A percentile compares a stretch with the other conserved stretches of the same genome.
These are phyloP conservation scores for Kodamaea plutei DNA, from an alignment of 1,139 yeast genomes.

Conservation along the genomic window DNA sequence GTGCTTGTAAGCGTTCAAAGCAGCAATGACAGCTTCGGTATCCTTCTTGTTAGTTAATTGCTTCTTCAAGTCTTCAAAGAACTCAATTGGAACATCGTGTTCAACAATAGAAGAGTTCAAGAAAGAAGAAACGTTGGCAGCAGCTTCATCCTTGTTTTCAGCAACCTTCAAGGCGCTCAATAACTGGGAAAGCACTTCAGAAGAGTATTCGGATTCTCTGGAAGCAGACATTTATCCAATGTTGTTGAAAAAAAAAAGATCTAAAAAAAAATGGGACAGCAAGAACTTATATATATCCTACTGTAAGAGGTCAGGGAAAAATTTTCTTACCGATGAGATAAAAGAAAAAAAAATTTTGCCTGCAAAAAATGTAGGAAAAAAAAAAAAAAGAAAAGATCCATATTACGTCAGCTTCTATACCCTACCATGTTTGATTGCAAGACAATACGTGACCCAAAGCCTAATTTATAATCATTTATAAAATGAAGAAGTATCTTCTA, in stretches of 20 bases:
- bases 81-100: conserved; percentile 94
- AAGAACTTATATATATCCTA: conserved; percentile 5
- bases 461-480: too few species aligned
- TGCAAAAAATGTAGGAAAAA: neutral
- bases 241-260: conserved; percentile 18
- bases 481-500: too few species aligned
- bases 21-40: conserved; percentile 59
- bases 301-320: conserved; percentile 1
- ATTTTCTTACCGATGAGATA: conserved; percentile 3
- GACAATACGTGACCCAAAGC: too few species aligned
- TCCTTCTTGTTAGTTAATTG: conserved; percentile 81
- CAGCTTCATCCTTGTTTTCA: conserved; percentile 83
- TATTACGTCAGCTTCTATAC: too few species aligned
- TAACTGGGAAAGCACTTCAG: conserved; percentile 88
- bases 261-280: conserved; percentile 7
- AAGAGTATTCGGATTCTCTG: conserved; percentile 60
- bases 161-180: conserved; percentile 92
- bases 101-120: conserved; percentile 96
- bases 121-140: conserved; percentile 87
- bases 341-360: conserved; percentile 7
- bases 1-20: conserved; percentile 79
- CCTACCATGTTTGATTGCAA: too few species aligned
- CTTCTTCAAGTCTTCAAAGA: conserved; percentile 72
- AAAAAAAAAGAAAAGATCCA: conserved; percentile 4
- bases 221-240: conserved; percentile 55